Conservation (phyloP, 139 green algal species). For the Chlorella sp. region DNA sequence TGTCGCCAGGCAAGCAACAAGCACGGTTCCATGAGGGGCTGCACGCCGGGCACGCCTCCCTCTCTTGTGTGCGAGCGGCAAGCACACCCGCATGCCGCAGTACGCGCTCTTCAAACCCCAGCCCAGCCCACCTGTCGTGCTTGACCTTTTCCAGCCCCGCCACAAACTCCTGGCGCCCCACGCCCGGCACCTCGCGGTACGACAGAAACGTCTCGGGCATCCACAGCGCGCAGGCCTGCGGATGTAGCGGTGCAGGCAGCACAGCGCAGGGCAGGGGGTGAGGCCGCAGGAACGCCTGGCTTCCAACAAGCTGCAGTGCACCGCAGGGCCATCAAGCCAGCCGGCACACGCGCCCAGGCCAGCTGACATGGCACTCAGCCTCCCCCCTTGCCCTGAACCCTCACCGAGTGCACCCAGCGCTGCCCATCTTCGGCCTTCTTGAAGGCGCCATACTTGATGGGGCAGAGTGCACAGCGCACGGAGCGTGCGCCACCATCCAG, state of each 20-base stretch:
- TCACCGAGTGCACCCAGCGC: constrained; percentile 77
- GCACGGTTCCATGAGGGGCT: no score
- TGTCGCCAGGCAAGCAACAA: no score
- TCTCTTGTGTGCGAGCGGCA: no score
- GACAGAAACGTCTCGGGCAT: constrained; percentile 47
- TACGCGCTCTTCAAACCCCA: background rate
- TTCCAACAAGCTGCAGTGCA: no score
- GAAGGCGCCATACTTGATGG: constrained; percentile 85
- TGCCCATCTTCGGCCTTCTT: constrained; percentile 58
- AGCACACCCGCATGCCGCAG: no score
- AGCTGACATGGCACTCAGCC: background rate
- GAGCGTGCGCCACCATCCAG: constrained; percentile 67
- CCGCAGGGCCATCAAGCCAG: no score
- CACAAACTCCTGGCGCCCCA: constrained; percentile 27
- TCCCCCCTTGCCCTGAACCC: no score
- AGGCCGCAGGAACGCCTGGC: background rate
- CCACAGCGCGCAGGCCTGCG: constrained; percentile 71
- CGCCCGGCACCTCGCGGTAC: constrained; percentile 7
- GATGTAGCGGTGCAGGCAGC: background rate
- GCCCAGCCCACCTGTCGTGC: background rate
- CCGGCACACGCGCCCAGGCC: no score
- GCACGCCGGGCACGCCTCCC: no score
- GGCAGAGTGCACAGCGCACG: constrained; percentile 80
- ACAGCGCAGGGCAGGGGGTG: background rate
- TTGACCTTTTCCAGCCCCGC: constrained; percentile 29